Base-by-base conservation (phyloP, 768 basidiomycete genomes). In the Galerina marginata region DNA sequence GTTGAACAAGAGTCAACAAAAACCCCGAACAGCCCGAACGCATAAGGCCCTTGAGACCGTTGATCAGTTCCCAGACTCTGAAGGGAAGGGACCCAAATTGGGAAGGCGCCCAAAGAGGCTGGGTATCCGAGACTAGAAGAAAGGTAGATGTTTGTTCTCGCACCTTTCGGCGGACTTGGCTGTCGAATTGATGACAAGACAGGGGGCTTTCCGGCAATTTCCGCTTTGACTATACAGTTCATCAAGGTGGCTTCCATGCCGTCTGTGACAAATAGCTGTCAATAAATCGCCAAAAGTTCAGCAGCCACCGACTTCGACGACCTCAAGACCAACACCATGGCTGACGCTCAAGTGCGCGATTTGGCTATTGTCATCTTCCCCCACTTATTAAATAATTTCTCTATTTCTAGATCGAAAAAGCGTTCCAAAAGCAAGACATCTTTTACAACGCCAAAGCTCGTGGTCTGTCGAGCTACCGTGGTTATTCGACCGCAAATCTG, bases 361-460 rank as follows among this genome's bases (percentile, higher is more conserved):
- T 40, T 39, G 44, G 42, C 33, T 25, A 4, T 43, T 14, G 25
- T 29, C 33, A 12, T 15, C 42, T 53, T 25, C 50, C 37, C 16
- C 15, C 29, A 16, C 51, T 44, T 43, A 47, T 58, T 60, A 51
- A 42, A 64, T 51, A 38, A 55, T 56, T 45, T 37, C 55, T 59
- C 43, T 51, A 55, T 59, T 58, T 64, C 15, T 72, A 98, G 91
- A 88, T 96, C 74, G 96, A 99, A 81, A 97, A 96, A 81, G 92
- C 93, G 63, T 99, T 84, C 84, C 96, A 97, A 81, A 97, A 97
- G 83, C 97, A 99, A 78, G 85, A 89, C 74, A 86, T 99, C 75
- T 99, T 99, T 88, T 95, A 96, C 80, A 96, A 96, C 80, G 84
- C 93, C 76, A 99, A 99, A 86, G 82, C 86, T 67, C 89, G 89